These are phyloP conservation scores for Trebouxia gelatinosa DNA, from an alignment of 163 green algal genomes.

Conservation along the genomic window DNA sequence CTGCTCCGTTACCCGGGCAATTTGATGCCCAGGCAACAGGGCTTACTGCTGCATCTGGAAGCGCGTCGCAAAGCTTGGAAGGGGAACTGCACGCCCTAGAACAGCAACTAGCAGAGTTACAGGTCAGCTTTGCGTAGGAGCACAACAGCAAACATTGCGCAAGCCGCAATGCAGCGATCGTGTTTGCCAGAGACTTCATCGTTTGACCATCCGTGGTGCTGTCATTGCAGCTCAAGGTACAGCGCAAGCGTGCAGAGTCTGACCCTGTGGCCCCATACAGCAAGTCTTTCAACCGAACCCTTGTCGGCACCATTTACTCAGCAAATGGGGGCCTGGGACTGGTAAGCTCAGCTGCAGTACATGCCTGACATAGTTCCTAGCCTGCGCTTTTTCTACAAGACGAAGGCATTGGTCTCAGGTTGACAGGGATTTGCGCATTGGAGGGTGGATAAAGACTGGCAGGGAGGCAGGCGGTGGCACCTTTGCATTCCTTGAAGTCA, in stretches of 20 bases:
- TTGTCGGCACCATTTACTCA: constrained; percentile 65
- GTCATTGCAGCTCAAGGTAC: constrained; percentile 62
- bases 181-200: not conserved
- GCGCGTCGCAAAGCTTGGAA: not conserved
- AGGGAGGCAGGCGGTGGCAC: constrained; percentile 86
- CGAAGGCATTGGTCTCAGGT: constrained; percentile 46
- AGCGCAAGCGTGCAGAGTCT: constrained; percentile 64
- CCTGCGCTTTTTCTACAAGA: not conserved
- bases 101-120: constrained; percentile 62
- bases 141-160: not conserved
- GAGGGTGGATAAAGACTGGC: constrained; percentile 98
- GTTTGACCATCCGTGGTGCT: not conserved
- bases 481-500: constrained; percentile 97
- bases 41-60: constrained; percentile 2
- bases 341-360: constrained; percentile 43
- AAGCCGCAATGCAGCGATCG: not conserved
- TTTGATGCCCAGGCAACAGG: constrained; percentile 16
- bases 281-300: constrained; percentile 63
- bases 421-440: constrained; percentile 76
- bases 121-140: constrained; percentile 46
- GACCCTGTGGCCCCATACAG: constrained; percentile 76
- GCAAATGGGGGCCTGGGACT: constrained; percentile 66
- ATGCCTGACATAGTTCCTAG: not conserved
- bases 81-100: constrained; percentile 65
- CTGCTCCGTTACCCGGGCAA: not conserved